Conservation (phyloP, 345 rosid species). For the Capsella bursapastoris region DNA sequence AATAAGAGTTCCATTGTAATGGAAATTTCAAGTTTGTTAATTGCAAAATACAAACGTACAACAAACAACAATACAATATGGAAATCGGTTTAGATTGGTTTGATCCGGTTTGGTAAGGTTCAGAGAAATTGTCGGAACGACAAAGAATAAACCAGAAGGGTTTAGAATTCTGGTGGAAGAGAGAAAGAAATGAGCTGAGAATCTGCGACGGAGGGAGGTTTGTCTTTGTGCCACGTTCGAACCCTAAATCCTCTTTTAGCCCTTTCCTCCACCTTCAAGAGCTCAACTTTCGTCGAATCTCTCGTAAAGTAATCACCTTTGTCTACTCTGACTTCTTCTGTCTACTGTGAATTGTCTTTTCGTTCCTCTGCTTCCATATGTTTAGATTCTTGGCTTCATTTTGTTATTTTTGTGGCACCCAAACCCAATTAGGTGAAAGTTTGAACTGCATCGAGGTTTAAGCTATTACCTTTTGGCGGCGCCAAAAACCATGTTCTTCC, state of each 20-base stretch:
- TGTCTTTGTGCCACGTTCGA: conserved; percentile 21
- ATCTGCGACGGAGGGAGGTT: conserved; percentile 15
- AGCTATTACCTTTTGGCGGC: conserved; percentile 14
- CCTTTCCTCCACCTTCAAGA: conserved; percentile 8
- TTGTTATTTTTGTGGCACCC: background rate
- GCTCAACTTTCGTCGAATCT: background rate
- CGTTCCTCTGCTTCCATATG: background rate
- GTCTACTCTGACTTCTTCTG: background rate
- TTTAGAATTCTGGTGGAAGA: conserved; percentile 8
- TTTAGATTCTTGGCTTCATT: background rate
- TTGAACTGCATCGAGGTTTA: conserved; percentile 21
- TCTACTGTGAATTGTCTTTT: background rate
- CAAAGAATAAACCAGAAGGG: conserved; percentile 23
- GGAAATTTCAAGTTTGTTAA: background rate
- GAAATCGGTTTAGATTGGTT: background rate
- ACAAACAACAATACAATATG: background rate
- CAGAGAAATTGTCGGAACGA: background rate
- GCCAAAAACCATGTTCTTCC: conserved; percentile 48
- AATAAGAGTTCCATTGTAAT: no score
- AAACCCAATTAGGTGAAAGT: background rate
- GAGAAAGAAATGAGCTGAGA: conserved; percentile 15
- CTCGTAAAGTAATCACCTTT: conserved; percentile 21
- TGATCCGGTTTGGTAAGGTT: conserved; percentile 19
- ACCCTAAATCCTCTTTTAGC: conserved; percentile 25
- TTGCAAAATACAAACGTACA: background rate